phyloP scores from a whole-genome alignment of 306 rosid species.

The Medicago ruthenica region DNA sequence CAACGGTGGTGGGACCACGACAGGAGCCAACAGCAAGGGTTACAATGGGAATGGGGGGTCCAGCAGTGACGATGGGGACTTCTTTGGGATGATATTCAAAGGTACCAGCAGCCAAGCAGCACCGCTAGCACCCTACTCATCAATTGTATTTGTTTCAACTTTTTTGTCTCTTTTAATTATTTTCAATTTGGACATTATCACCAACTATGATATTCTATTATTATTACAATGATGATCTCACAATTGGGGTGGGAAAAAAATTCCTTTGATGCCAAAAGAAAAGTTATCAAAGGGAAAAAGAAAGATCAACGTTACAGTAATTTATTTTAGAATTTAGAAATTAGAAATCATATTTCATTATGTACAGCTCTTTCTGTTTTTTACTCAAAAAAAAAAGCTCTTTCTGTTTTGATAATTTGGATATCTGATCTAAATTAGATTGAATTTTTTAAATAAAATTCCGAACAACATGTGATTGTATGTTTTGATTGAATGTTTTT shows the following conservation, averaged over 20 bases:
- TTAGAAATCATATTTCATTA: constrained; percentile 34
- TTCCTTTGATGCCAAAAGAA: constrained; percentile 26
- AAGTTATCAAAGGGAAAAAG: constrained; percentile 14
- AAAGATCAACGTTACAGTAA: constrained; percentile 22
- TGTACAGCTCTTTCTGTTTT: constrained; percentile 42
- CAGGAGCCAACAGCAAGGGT: constrained; percentile 56
- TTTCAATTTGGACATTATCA: constrained; percentile 57
- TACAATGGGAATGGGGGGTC: constrained; percentile 47
- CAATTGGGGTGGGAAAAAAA: constrained; percentile 36
- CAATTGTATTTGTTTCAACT: constrained; percentile 46
- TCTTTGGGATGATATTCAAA: constrained; percentile 82
- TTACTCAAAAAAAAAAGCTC: too few relatives aligned
- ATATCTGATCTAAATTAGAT: too few relatives aligned
- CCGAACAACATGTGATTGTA: too few relatives aligned
- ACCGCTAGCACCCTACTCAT: constrained; percentile 46
- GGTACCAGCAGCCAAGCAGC: constrained; percentile 58
- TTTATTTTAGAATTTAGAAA: constrained; percentile 31
- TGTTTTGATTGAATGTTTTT: too few relatives aligned
- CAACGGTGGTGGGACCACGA: constrained; percentile 61
- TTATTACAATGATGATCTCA: constrained; percentile 42
- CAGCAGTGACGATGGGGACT: constrained; percentile 62
- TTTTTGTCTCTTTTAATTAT: constrained; percentile 61
- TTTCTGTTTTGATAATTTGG: too few relatives aligned
- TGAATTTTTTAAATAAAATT: too few relatives aligned
- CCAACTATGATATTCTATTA: constrained; percentile 52